These are phyloP conservation scores for Moniliophthora roreri DNA, from an alignment of 1,284 basidiomycete species.

Conservation along the genomic window DNA sequence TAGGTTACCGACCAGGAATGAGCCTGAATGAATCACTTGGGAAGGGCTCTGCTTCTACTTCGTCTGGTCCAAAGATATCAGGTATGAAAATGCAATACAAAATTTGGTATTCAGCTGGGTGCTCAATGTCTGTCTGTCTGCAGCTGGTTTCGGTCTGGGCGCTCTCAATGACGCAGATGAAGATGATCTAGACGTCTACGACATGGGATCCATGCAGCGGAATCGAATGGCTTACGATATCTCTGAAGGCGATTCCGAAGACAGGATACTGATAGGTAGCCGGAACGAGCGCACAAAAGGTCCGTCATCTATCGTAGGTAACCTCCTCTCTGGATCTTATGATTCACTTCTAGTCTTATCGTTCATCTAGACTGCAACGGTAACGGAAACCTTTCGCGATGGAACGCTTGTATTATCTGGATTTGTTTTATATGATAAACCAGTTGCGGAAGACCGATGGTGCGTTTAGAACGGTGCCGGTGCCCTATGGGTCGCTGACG, in stretches of 20 bases:
- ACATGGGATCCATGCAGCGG: constrained; percentile 41
- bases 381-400: constrained; percentile 60
- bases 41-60: constrained; percentile 19
- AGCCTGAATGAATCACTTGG: constrained; percentile 63
- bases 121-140: not conserved
- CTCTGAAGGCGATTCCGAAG: constrained; percentile 62
- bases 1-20: constrained; percentile 74
- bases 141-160: constrained; percentile 85
- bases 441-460: constrained; percentile 75
- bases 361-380: constrained; percentile 31
- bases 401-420: constrained; percentile 74
- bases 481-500: constrained; percentile 12
- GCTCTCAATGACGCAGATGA: constrained; percentile 86
- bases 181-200: constrained; percentile 87
- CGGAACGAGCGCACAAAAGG: constrained; percentile 19
- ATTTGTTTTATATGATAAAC: constrained; percentile 70
- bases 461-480: constrained; percentile 35
- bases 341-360: constrained; percentile 26
- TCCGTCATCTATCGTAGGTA: constrained; percentile 16
- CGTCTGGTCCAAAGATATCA: constrained; percentile 57
- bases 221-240: constrained; percentile 72
- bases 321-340: constrained; percentile 8
- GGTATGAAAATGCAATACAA: constrained; percentile 36
- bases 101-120: constrained; percentile 5
- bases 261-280: constrained; percentile 42